Percentiles rank a stretch among this genome's conserved stretches.
phyloP scores from a whole-genome alignment of 192 early-diverging fungal species.

The Diversispora epigaea region DNA sequence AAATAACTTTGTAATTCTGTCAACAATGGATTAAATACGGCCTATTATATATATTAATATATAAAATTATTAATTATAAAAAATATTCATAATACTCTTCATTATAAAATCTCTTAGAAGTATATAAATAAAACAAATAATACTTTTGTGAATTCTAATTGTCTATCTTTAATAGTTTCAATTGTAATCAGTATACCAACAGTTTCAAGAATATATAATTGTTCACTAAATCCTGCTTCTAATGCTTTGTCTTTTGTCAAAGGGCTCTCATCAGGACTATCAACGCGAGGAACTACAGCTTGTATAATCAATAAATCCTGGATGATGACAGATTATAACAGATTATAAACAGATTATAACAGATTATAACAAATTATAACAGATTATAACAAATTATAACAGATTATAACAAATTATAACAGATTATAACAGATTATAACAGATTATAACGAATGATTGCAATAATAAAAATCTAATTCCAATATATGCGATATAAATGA shows the following conservation, averaged over 20 bases:
- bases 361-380: neutral
- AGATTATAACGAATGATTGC: neutral
- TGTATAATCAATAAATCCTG: conserved; percentile 71
- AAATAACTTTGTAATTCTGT: conserved; percentile 72
- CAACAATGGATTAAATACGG: conserved; percentile 76
- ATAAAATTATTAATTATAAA: too few species aligned
- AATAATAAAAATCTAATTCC: neutral
- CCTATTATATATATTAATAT: conserved; percentile 48
- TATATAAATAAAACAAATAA: neutral
- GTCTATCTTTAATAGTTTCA: conserved; percentile 62
- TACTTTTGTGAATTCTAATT: conserved; percentile 58
- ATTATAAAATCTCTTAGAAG: too few species aligned
- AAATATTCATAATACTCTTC: too few species aligned
- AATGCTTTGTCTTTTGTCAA: conserved; percentile 49
- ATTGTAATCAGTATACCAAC: conserved; percentile 90
- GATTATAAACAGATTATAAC: too few species aligned
- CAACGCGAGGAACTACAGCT: conserved; percentile 53
- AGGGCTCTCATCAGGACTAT: conserved; percentile 46
- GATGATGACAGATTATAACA: neutral
- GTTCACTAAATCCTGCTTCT: conserved; percentile 71
- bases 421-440: neutral
- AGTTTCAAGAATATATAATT: conserved; percentile 89
- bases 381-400: neutral
- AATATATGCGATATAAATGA: neutral
- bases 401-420: neutral